Evolutionary conservation across 352 stramenopile genomes (phyloP), one percentile per base, ranked within the genome.

Genomic region (Saprolegnia parasitica): DNA sequence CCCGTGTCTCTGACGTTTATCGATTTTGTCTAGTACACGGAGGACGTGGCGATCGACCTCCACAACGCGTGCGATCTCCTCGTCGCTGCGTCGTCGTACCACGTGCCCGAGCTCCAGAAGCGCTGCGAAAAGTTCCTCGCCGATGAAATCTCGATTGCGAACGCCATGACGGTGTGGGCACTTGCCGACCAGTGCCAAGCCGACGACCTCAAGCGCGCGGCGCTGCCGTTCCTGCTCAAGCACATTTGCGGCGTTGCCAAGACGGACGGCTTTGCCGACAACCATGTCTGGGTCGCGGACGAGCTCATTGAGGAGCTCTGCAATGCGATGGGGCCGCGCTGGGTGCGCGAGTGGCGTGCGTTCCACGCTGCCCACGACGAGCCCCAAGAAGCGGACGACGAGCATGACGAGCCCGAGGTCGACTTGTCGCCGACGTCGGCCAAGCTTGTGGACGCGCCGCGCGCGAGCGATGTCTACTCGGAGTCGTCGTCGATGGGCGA

Each of bases 11-110:
- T n/a, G n/a, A n/a, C n/a, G n/a, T n/a, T n/a, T n/a, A n/a, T n/a
- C n/a, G n/a, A n/a, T n/a, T n/a, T n/a, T n/a, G n/a, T n/a, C n/a
- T 63, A 94, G 86, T 96, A 96, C 76, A 96, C 87, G 23, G 87
- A 87, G 62, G 90, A 93, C 67, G 86, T 96, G 21, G 74, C 88
- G 49, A 93, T 96, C 60, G 92, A 85, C 9, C 74, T 85, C 0
- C 79, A 90, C 52, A 84, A 93, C 50, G 82, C 87, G n/a, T 79
- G 91, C 71, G 86, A 96, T 42, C 73, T 96, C 57, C 72, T 96
- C 13, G 78, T 81, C 10, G 87, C 87, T 4, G 78, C 87, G 6
- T 90, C 86, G 18, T 88, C 87, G 60, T 96, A 96, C 65, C 89
- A 82, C 55, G 87, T 95, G 8, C 80, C 81, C 35, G 87, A 96